Evolutionary conservation across 345 rosid genomes (phyloP).

Genomic region (Nephelium lappaceum): DNA sequence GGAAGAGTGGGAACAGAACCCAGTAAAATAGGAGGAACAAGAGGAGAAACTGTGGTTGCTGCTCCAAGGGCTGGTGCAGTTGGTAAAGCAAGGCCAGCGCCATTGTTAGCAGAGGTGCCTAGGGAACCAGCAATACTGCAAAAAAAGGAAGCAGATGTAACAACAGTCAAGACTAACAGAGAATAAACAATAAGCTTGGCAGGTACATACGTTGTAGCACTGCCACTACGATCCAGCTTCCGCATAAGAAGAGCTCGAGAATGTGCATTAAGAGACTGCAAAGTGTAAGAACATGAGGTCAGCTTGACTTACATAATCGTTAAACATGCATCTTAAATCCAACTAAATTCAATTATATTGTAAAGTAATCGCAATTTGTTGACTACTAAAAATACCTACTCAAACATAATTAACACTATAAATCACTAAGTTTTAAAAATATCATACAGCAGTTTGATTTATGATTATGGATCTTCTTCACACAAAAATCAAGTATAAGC

Average conservation of each 20-base stretch:
- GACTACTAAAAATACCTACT: neutral
- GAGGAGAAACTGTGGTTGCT: conserved; percentile 45
- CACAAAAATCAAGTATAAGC: neutral
- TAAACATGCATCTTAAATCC: neutral
- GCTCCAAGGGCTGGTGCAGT: conserved; percentile 46
- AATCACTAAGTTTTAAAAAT: neutral
- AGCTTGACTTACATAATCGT: conserved; percentile 5
- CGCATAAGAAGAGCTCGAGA: conserved; percentile 90
- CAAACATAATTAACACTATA: neutral
- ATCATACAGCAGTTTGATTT: too few relatives aligned
- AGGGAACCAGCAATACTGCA: conserved; percentile 40
- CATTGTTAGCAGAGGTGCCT: conserved; percentile 40
- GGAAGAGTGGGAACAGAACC: conserved; percentile 51
- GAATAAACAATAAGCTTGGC: conserved; percentile 4
- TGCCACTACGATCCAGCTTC: conserved; percentile 92
- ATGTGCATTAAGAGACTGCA: conserved; percentile 87
- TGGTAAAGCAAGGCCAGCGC: conserved; percentile 47
- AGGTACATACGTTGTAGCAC: conserved; percentile 64
- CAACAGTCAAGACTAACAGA: conserved; percentile 3
- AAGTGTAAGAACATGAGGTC: conserved; percentile 14
- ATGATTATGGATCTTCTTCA: neutral
- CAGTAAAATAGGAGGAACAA: conserved; percentile 54
- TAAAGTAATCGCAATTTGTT: neutral
- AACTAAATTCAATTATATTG: conserved; percentile 11
- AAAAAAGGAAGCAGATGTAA: conserved; percentile 18